Percentiles rank a stretch among this genome's conserved stretches.
Conservation (phyloP, 2,329 filamentous ascomycete genomes). For the Colletotrichum somersetense region DNA sequence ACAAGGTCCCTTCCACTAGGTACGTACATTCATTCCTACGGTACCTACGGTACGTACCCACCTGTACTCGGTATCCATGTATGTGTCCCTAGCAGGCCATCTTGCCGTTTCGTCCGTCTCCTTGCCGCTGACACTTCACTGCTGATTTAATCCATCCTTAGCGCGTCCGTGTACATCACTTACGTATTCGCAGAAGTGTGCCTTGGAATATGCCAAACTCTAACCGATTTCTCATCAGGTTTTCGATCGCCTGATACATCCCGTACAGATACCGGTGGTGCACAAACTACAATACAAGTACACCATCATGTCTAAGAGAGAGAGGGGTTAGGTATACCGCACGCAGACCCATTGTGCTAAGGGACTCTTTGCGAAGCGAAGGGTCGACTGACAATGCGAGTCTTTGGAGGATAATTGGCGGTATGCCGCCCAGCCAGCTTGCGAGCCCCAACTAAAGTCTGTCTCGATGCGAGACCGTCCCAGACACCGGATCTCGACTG, state of each 20-base stretch:
- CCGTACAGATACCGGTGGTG: neutral
- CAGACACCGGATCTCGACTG: conserved; percentile 14
- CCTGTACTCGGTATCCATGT: neutral
- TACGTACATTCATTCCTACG: neutral
- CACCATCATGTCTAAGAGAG: neutral
- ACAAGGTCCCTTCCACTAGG: neutral
- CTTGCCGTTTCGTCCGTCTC: conserved; percentile 1
- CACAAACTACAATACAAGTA: neutral
- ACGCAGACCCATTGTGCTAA: neutral
- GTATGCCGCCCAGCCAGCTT: conserved; percentile 6
- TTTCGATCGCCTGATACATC: conserved; percentile 22
- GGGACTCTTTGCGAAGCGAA: neutral
- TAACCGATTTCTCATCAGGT: conserved; percentile 26
- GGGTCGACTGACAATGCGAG: neutral
- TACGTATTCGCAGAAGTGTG: conserved; percentile 31
- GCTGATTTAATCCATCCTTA: conserved; percentile 24
- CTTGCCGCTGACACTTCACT: neutral
- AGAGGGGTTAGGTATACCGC: neutral
- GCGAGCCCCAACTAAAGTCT: conserved; percentile 3
- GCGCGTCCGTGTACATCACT: conserved; percentile 27
- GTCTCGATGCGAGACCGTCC: conserved; percentile 15
- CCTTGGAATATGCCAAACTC: conserved; percentile 41
- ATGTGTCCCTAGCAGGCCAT: neutral
- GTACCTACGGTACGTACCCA: conserved; percentile 1
- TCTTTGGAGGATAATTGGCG: neutral